Evolutionary conservation across 768 basidiomycete genomes (phyloP).

Genomic region (Lenzites betulinus): DNA sequence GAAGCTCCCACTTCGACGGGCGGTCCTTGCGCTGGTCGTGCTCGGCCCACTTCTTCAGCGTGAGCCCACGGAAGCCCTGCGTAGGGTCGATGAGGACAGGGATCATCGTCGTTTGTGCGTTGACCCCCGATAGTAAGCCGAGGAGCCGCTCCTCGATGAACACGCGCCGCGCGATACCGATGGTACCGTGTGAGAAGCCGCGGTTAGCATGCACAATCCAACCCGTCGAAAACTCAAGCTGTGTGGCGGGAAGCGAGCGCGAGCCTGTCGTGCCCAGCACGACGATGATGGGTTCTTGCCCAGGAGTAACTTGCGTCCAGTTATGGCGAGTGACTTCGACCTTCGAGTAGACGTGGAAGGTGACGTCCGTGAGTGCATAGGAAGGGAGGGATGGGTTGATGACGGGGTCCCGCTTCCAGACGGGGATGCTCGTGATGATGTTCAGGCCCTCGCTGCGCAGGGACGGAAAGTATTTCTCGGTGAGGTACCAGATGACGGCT

Average conservation of each 20-base stretch:
- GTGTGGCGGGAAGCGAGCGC: slow-evolving; percentile 19
- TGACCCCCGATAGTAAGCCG: slow-evolving; percentile 28
- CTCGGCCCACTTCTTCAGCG: slow-evolving; percentile 30
- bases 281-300: slow-evolving; percentile 27
- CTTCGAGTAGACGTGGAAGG: slow-evolving; percentile 29
- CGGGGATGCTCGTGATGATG: slow-evolving; percentile 30
- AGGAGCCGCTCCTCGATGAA: slow-evolving; percentile 34
- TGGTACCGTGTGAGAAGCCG: slow-evolving; percentile 29
- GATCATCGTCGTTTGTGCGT: slow-evolving; percentile 32
- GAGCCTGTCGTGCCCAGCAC: slow-evolving; percentile 30
- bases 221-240: slow-evolving; percentile 24
- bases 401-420: slow-evolving; percentile 14
- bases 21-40: slow-evolving; percentile 25
- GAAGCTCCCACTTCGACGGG: slow-evolving; percentile 23
- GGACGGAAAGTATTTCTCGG: slow-evolving; percentile 29
- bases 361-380: slow-evolving; percentile 26
- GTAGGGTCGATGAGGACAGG: slow-evolving; percentile 15
- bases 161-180: slow-evolving; percentile 26
- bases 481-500: slow-evolving; percentile 28
- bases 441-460: slow-evolving; percentile 25
- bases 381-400: slow-evolving; percentile 8
- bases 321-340: slow-evolving; percentile 22
- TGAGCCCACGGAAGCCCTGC: slow-evolving; percentile 24
- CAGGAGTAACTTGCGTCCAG: slow-evolving; percentile 19
- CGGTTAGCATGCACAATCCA: slow-evolving; percentile 26